Conservation (phyloP, 1,284 basidiomycete genomes). For the Sphagnurus paluster region DNA sequence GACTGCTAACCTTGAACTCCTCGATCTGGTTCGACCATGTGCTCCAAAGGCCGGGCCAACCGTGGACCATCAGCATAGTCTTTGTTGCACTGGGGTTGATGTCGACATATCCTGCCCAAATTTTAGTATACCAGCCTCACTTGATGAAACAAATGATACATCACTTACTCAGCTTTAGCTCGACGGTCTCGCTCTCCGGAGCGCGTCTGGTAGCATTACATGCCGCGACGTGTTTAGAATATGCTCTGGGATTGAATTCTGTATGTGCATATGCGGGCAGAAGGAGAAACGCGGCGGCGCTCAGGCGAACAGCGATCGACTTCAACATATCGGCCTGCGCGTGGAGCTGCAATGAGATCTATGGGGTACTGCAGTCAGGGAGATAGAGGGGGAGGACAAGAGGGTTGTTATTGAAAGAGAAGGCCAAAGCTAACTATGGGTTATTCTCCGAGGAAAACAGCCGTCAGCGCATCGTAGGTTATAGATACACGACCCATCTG, state of each 20-base stretch:
- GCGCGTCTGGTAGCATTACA: constrained; percentile 42
- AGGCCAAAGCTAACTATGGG: too few relatives aligned
- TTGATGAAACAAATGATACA: constrained; percentile 4
- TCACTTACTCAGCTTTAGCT: constrained; percentile 38
- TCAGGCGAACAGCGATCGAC: too few relatives aligned
- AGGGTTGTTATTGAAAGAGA: too few relatives aligned
- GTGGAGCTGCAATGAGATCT: too few relatives aligned
- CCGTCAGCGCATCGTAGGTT: too few relatives aligned
- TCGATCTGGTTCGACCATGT: constrained; percentile 70
- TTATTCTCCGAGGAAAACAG: too few relatives aligned
- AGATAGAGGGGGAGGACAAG: too few relatives aligned
- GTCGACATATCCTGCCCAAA: constrained; percentile 72
- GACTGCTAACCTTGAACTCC: constrained; percentile 55
- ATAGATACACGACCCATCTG: too few relatives aligned
- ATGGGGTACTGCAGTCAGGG: too few relatives aligned
- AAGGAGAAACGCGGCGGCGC: neutral
- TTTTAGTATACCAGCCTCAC: too few relatives aligned
- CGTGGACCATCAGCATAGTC: constrained; percentile 67
- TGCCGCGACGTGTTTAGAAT: constrained; percentile 31
- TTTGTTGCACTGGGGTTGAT: constrained; percentile 51
- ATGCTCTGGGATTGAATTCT: constrained; percentile 43
- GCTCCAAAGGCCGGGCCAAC: constrained; percentile 75
- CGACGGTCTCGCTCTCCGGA: constrained; percentile 18
- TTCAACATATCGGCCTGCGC: too few relatives aligned
- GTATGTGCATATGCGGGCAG: neutral